phyloP scores from a whole-genome alignment of 805 yeast species.

The Kockiozyma suomiensis region DNA sequence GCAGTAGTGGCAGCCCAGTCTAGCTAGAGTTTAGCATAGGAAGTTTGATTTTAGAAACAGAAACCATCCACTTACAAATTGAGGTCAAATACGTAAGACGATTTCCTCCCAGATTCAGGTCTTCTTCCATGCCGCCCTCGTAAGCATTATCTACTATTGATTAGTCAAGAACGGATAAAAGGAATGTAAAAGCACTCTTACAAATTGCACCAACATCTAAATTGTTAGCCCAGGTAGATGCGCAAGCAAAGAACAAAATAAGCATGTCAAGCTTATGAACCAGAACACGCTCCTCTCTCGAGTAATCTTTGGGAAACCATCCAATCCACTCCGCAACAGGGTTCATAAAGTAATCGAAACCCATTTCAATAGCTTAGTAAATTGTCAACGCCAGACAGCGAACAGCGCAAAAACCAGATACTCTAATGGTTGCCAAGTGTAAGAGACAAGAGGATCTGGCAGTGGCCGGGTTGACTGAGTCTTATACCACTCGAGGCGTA shows the following conservation, averaged over 20 bases:
- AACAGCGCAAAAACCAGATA: not conserved
- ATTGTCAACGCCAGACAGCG: not conserved
- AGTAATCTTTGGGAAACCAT: slow-evolving; percentile 28
- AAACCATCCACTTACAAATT: slow-evolving; percentile 19
- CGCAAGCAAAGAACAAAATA: slow-evolving; percentile 25
- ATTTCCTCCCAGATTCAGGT: slow-evolving; percentile 37
- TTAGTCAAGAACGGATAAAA: not conserved
- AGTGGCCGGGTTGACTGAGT: too few relatives aligned
- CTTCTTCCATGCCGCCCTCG: slow-evolving; percentile 48
- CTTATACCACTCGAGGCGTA: too few relatives aligned
- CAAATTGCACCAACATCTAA: slow-evolving; percentile 29
- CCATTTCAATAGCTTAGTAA: slow-evolving; percentile 6
- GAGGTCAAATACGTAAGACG: slow-evolving; percentile 37
- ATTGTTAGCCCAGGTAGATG: slow-evolving; percentile 30
- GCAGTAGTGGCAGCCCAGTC: slow-evolving; percentile 36
- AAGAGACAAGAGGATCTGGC: too few relatives aligned
- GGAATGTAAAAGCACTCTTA: not conserved
- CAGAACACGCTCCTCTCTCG: slow-evolving; percentile 32
- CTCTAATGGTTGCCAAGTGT: too few relatives aligned
- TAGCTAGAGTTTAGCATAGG: not conserved
- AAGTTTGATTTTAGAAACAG: not conserved
- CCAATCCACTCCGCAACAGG: slow-evolving; percentile 31
- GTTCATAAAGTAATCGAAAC: slow-evolving; percentile 29
- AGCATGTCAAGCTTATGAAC: slow-evolving; percentile 28
- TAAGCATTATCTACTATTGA: slow-evolving; percentile 45